Conservation (phyloP, 2,329 filamentous ascomycete genomes). For the Phialophora verrucosa region DNA sequence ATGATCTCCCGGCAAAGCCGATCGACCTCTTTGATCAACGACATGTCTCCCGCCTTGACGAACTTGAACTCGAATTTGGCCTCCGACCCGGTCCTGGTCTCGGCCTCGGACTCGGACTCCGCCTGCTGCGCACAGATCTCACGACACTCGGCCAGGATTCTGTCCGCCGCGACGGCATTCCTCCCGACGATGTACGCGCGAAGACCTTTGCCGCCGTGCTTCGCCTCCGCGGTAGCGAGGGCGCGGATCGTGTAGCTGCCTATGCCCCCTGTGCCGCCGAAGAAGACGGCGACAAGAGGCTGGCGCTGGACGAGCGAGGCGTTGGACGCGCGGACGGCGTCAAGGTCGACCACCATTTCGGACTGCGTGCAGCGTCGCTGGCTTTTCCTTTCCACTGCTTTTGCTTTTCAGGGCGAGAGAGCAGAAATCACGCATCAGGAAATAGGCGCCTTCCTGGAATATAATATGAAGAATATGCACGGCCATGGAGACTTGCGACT, state of each 20-base stretch:
- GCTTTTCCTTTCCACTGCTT: too few species aligned
- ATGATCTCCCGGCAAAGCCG: slow-evolving; percentile 42
- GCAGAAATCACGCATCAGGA: too few species aligned
- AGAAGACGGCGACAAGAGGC: slow-evolving; percentile 70
- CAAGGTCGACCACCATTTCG: slow-evolving; percentile 18
- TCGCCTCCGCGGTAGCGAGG: slow-evolving; percentile 23
- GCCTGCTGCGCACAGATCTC: slow-evolving; percentile 41
- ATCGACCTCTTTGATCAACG: slow-evolving; percentile 47
- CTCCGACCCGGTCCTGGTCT: neutral
- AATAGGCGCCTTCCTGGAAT: too few species aligned
- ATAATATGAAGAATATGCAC: too few species aligned
- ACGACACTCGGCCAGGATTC: slow-evolving; percentile 42
- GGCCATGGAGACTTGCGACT: too few species aligned
- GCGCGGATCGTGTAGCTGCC: slow-evolving; percentile 30
- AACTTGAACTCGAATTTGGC: slow-evolving; percentile 42
- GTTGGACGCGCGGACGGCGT: slow-evolving; percentile 7
- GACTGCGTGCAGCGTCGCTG: neutral
- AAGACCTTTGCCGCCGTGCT: slow-evolving; percentile 34
- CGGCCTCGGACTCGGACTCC: too few species aligned
- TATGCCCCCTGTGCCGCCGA: slow-evolving; percentile 63
- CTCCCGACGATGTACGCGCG: slow-evolving; percentile 46
- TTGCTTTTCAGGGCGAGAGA: too few species aligned
- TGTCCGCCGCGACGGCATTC: slow-evolving; percentile 40
- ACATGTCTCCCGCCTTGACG: slow-evolving; percentile 43
- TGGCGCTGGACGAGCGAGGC: slow-evolving; percentile 39